These are phyloP conservation scores for Penicillium corylophilum DNA, from an alignment of 2,329 filamentous ascomycete species.

Conservation along the genomic window DNA sequence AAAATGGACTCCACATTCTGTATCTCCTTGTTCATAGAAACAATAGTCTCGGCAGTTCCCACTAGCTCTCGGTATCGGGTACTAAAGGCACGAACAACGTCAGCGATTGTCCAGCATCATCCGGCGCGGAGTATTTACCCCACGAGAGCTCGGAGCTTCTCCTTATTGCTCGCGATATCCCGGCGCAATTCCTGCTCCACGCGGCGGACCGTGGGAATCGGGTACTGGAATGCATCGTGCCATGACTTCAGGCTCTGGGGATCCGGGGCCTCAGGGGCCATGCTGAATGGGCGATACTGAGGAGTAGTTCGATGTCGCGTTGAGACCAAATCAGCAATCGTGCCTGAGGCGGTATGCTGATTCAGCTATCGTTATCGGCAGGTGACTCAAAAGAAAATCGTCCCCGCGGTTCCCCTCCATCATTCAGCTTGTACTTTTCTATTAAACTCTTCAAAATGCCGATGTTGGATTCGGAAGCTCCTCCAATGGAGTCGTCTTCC, in stretches of 20 bases:
- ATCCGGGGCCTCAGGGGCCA: constrained; percentile 59
- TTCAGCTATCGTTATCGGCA: constrained; percentile 24
- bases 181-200: constrained; percentile 64
- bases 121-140: constrained; percentile 49
- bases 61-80: constrained; percentile 82
- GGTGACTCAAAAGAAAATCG: constrained; percentile 23
- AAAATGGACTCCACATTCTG: constrained; percentile 70
- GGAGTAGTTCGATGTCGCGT: constrained; percentile 6
- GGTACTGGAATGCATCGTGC: constrained; percentile 68
- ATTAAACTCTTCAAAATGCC: constrained; percentile 25
- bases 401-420: constrained; percentile 17
- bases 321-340: constrained; percentile 9
- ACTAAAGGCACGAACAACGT: constrained; percentile 34
- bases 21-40: constrained; percentile 81
- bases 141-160: constrained; percentile 65
- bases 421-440: not conserved
- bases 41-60: constrained; percentile 89
- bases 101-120: constrained; percentile 6
- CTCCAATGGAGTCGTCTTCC: constrained; percentile 12
- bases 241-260: constrained; percentile 58
- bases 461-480: constrained; percentile 26
- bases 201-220: constrained; percentile 61
- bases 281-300: constrained; percentile 28
- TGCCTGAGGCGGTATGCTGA: constrained; percentile 9
- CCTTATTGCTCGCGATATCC: constrained; percentile 62